Base-by-base conservation (phyloP, 2,329 filamentous ascomycete species). In the Arthrinium phaeospermum region DNA sequence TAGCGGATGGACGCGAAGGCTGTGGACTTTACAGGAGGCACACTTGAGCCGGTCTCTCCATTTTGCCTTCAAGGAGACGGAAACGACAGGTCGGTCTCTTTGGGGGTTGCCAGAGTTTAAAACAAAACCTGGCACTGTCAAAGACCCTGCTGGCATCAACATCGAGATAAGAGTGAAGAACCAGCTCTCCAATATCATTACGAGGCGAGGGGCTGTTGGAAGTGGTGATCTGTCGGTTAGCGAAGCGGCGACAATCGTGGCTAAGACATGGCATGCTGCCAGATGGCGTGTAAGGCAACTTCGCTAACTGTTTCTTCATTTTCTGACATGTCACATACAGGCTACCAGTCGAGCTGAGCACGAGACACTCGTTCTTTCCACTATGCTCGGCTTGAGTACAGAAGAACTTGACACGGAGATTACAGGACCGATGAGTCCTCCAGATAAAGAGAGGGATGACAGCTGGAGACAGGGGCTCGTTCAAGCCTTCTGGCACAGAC, bases 271-370 rank as follows among this genome's bases (percentile, higher is more conserved):
- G 70, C 70, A 57, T 34, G 70, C 70, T 19, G 53, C 70, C 27
- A n/a, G 70, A 67, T 71, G 70, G 70, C 41, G 70, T 24, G 70
- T 71, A 44, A 71, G 70, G 51, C 5, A 16, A 27, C 37, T 10
- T 8, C 7, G 10, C 16, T 16, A 19, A 68, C 14, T 14, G 14
- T 12, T 7, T 37, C 6, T 24, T 41, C 41, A 45, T 46, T 19
- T 24, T 46, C 30, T 41, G 22, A 30, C 24, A 1, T 19, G 14
- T 12, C 16, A 24, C 4, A 68, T 4, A 46, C 16, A 71, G 70
- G 30, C 53, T 51, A 71, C 70, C 27, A 46, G 41, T 14, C 67
- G 47, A n/a, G 22, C 57, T n/a, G 70, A 71, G 30, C 70, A 71
- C n/a, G 70, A 71, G 45, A 46, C 47, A 5, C 45, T 71, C 34